Conservation (phyloP, 805 yeast species). For the Saccharomycopsis javanensis region DNA sequence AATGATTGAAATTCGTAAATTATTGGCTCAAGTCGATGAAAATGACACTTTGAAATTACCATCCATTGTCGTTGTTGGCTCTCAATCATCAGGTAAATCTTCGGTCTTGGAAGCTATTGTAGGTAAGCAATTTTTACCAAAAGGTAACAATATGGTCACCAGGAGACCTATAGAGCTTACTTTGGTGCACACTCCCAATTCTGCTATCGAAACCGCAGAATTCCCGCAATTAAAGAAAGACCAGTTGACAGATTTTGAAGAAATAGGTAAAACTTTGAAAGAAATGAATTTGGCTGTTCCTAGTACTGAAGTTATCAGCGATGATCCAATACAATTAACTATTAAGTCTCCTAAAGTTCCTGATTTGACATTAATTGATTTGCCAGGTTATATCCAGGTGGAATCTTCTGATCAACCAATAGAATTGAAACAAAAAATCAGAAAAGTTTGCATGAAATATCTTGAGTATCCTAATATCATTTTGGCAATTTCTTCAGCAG, state of each 20-base stretch:
- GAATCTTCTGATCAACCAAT: constrained; percentile 95
- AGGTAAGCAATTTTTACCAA: constrained; percentile 96
- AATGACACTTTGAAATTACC: constrained; percentile 75
- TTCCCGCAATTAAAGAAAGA: constrained; percentile 82
- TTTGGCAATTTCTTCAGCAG: constrained; percentile 93
- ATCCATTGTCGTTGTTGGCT: constrained; percentile 92
- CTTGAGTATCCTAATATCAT: constrained; percentile 88
- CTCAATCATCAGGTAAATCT: constrained; percentile 95
- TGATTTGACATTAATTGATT: constrained; percentile 85
- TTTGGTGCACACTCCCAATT: constrained; percentile 70
- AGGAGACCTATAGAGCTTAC: constrained; percentile 95
- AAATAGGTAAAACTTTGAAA: constrained; percentile 76
- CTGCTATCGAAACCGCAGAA: constrained; percentile 72
- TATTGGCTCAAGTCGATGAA: constrained; percentile 66
- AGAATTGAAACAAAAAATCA: constrained; percentile 68
- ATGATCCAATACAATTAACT: constrained; percentile 88
- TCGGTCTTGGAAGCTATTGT: constrained; percentile 94
- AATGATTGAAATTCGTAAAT: constrained; percentile 90
- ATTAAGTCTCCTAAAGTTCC: constrained; percentile 87
- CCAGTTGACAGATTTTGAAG: constrained; percentile 76
- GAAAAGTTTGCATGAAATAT: constrained; percentile 73
- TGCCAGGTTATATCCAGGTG: constrained; percentile 95
- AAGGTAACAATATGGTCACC: constrained; percentile 97
- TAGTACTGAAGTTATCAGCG: constrained; percentile 71
- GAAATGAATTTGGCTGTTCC: constrained; percentile 94